These are phyloP conservation scores for Kurtzmaniella cleridarum DNA, from an alignment of 805 yeast genomes.

Conservation along the genomic window DNA sequence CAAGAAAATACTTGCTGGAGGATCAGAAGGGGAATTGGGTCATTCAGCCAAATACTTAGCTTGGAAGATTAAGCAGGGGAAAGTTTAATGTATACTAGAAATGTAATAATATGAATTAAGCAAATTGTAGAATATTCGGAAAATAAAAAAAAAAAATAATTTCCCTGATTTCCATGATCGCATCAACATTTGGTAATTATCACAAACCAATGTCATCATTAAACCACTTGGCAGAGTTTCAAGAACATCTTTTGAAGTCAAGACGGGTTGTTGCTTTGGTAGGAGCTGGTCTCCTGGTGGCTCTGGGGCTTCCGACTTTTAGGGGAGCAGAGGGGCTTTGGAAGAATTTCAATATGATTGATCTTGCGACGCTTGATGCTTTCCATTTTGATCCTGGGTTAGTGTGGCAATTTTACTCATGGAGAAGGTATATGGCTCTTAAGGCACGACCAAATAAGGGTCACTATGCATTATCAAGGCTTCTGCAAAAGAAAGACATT, in stretches of 20 bases:
- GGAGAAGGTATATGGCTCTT: constrained; percentile 60
- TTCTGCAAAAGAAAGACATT: constrained; percentile 36
- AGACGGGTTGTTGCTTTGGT: constrained; percentile 56
- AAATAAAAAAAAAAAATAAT: no score
- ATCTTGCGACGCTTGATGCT: constrained; percentile 89
- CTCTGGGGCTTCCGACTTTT: constrained; percentile 73
- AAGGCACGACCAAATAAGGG: constrained; percentile 69
- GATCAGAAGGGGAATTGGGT: constrained; percentile 40
- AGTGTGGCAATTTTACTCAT: constrained; percentile 86
- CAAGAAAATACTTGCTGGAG: constrained; percentile 11
- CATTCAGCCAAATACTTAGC: constrained; percentile 74
- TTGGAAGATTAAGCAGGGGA: constrained; percentile 21
- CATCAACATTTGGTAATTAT: not conserved
- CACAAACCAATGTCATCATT: constrained; percentile 9
- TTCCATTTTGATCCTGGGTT: constrained; percentile 76
- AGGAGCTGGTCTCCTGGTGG: constrained; percentile 79
- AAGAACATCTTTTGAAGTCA: constrained; percentile 40
- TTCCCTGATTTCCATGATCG: not conserved
- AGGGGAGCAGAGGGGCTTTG: constrained; percentile 72
- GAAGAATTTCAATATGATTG: constrained; percentile 73
- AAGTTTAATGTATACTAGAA: not conserved
- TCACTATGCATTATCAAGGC: constrained; percentile 61
- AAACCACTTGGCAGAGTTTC: constrained; percentile 39
- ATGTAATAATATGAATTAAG: not conserved
- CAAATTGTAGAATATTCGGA: not conserved